Evolutionary conservation across 2,329 filamentous ascomycete species (phyloP), one percentile per base, ranked within the genome.

Genomic region (Colletotrichum sublineola): DNA sequence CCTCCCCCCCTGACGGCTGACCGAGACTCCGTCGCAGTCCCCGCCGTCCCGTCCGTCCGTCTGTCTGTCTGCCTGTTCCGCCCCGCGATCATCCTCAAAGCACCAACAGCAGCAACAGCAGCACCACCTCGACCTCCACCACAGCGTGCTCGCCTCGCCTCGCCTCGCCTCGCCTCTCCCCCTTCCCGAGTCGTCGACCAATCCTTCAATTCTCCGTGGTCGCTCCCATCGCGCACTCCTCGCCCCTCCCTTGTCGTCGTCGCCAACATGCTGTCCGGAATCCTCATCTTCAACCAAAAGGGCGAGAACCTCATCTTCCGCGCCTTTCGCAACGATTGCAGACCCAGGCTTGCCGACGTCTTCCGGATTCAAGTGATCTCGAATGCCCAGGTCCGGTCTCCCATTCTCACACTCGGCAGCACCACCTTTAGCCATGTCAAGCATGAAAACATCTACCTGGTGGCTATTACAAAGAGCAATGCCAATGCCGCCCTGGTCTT

Each of bases 361-460:
- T 99, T 99, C 85, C 95, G 96, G 83, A 99, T 99, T 83, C 96
- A 99, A 82, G 96, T 99, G 85, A 98, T 99, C 82, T 97, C 95
- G 78, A 99, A 99, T 82, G 92, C 96, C 65, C 95, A 98, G 83
- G 96, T 99, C 73, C 94, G 97, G 77, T 98, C 96, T 76, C 96
- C 96, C 72, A 98, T 99, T 84, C 88, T 99, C 78, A 99, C 96
- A 5, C 91, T 99, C 70, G 96, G 97, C 75, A 97, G 94, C 82
- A 99, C 96, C 68, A 99, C 97, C 58, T 99, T 99, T 84, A 97
- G 95, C 87, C 96, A 99, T 91, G 96, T 99, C 84, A 98, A 97
- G 83, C 96, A 98, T 85, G 96, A 99, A 82, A 99, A 99, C 82
- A 98, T 99, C 81, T 99, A 98, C 83, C 84, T 99, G 77, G 96